Evolutionary conservation across 768 basidiomycete species (phyloP).

Genomic region (Coprinopsis sp.): DNA sequence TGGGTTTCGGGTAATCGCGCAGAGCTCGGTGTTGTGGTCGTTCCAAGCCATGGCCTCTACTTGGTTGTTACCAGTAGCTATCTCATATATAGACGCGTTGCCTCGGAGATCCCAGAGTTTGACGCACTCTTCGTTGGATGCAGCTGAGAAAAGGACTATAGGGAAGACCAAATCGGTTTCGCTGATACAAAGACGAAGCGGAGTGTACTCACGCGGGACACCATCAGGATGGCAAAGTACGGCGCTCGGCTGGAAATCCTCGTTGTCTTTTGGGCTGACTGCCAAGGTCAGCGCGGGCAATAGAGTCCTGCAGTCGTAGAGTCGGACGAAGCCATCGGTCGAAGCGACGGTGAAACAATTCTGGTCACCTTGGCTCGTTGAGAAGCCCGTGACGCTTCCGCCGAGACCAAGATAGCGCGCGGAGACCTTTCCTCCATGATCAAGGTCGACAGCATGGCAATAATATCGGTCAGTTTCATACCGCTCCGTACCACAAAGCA

Average conservation of each 20-base stretch:
- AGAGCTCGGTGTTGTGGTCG: slow-evolving; percentile 21
- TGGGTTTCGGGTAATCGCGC: slow-evolving; percentile 33
- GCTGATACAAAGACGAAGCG: neutral
- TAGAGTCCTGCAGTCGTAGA: slow-evolving; percentile 34
- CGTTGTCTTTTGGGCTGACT: slow-evolving; percentile 2
- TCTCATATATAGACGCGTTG: slow-evolving; percentile 31
- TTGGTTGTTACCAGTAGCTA: slow-evolving; percentile 42
- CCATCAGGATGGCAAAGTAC: slow-evolving; percentile 34
- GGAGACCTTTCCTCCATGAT: slow-evolving; percentile 27
- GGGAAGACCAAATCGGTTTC: too few relatives aligned
- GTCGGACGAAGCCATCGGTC: slow-evolving; percentile 34
- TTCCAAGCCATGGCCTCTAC: slow-evolving; percentile 35
- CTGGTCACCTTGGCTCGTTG: slow-evolving; percentile 30
- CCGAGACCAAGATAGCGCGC: slow-evolving; percentile 36
- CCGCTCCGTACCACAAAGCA: slow-evolving; percentile 20
- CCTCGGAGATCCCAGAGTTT: slow-evolving; percentile 42
- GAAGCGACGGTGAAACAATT: slow-evolving; percentile 33
- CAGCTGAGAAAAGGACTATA: slow-evolving; percentile 29
- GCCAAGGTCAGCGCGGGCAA: slow-evolving; percentile 31
- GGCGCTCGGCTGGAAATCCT: slow-evolving; percentile 18
- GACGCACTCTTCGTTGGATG: slow-evolving; percentile 25
- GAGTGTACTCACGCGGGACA: slow-evolving; percentile 26
- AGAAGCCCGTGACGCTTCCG: slow-evolving; percentile 25
- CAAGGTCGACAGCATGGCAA: slow-evolving; percentile 28
- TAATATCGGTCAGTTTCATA: slow-evolving; percentile 8